Percentiles rank a stretch among this genome's conserved stretches.
Evolutionary conservation across 768 basidiomycete species (phyloP).

Genomic region (Collybia sordida): DNA sequence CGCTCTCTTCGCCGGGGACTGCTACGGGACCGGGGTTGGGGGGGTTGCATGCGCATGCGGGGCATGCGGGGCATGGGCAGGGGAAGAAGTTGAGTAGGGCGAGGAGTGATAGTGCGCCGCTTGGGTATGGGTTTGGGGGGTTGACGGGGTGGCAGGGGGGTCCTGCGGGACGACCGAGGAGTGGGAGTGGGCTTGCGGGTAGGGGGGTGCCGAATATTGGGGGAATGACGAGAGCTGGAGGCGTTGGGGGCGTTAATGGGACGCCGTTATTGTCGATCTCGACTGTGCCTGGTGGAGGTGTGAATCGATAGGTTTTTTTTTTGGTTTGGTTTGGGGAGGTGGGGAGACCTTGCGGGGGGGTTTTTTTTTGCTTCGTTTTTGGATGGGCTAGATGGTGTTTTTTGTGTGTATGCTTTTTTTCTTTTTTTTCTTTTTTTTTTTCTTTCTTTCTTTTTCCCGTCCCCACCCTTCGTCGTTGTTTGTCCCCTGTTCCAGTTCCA

Average conservation of each 20-base stretch:
- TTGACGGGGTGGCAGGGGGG: conserved; percentile 25
- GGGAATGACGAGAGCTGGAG: conserved; percentile 27
- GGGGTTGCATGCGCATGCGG: conserved; percentile 16
- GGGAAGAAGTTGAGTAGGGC: conserved; percentile 53
- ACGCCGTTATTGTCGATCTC: conserved; percentile 29
- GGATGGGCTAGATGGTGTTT: no score
- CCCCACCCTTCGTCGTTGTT: no score
- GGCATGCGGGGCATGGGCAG: conserved; percentile 9
- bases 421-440: no score
- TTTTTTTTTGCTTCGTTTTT: no score
- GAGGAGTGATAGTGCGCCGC: conserved; percentile 66
- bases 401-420: no score
- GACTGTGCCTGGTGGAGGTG: no score
- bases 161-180: conserved; percentile 42
- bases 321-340: no score
- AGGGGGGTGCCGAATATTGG: conserved; percentile 39
- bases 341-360: no score
- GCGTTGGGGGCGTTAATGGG: no score
- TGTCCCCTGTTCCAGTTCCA: no score
- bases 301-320: no score
- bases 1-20: conserved; percentile 32
- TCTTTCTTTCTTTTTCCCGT: no score
- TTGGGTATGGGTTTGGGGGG: conserved; percentile 48
- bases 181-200: conserved; percentile 47
- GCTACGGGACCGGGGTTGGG: conserved; percentile 17